Base-by-base conservation (phyloP, 148 eudicot genomes). In the Pharnaceum exiguum region DNA sequence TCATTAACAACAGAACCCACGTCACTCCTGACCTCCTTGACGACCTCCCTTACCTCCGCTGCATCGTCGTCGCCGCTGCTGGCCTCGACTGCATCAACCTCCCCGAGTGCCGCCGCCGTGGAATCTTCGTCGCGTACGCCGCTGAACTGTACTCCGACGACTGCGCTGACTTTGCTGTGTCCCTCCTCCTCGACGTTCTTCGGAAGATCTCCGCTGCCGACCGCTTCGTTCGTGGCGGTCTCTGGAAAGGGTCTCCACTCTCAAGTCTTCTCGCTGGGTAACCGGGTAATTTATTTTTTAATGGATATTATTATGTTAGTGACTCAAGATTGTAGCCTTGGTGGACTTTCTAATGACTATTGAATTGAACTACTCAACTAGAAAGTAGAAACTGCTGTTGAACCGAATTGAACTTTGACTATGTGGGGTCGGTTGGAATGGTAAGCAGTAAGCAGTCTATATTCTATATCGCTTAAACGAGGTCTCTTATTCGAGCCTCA, bases 161-260 rank as follows among this genome's bases (percentile, higher is more conserved):
- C 50, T 82, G 79, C 13, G 97, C 97, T 10, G 95, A 90, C 22
- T 10, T 50, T 7, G 79, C 95, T 0, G 87, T 90, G 4, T 85
- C 75, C 7, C 56, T 90, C 8, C 12, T 84, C 19, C 22, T 90
- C 47, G 93, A 84, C 49, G 85, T 87, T 0, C 38, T 90, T 10
- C 71, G 97, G 51, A 80, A 39, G 54, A 56, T 90, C 42, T 66
- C 72, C 6, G 79, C 70, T 10, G 80, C 67, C 10, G 62, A 84
- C 59, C 75, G 85, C 37, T 90, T 56, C 30, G 83, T 90, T 26
- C 67, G 75, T 3, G 45, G 54, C 18, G 83, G 91, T 8, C 27
- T 33, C 10, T 90, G 91, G 97, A 57, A 10, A 18, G 13, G 79
- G 67, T 21, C 67, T n/a, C n/a, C n/a, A n/a, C n/a, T n/a, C n/a